Conservation (phyloP, 177 flowering plant species). For the Vitis hybrid region DNA sequence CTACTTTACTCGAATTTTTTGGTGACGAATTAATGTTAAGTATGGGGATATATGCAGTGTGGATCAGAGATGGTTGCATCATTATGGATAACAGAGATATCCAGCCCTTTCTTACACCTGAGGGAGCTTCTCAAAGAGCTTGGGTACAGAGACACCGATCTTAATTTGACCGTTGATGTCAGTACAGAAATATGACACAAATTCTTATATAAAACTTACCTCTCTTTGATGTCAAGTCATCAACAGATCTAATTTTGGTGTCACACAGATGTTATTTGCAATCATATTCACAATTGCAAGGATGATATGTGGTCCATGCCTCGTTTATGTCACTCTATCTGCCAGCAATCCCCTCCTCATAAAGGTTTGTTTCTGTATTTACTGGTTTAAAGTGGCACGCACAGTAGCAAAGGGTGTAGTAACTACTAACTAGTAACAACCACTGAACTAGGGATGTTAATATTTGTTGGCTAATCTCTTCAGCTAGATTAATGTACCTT, state of each 20-base stretch:
- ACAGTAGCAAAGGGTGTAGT: too few species aligned
- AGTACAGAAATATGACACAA: slow-evolving; percentile 3
- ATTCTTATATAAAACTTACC: slow-evolving; percentile 10
- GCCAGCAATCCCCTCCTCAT: slow-evolving; percentile 69
- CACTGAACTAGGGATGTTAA: too few species aligned
- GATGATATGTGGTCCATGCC: slow-evolving; percentile 78
- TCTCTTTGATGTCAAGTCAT: background rate
- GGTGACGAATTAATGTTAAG: background rate
- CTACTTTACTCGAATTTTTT: background rate
- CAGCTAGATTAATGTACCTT: background rate
- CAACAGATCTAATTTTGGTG: background rate
- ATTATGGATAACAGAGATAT: slow-evolving; percentile 76
- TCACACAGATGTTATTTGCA: slow-evolving; percentile 63
- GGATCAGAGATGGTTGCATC: slow-evolving; percentile 87
- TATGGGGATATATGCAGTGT: slow-evolving; percentile 41
- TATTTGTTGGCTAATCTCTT: too few species aligned
- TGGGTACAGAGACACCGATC: slow-evolving; percentile 77
- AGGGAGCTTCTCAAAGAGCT: slow-evolving; percentile 92
- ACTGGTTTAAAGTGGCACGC: too few species aligned
- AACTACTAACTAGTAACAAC: too few species aligned
- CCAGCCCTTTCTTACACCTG: slow-evolving; percentile 86
- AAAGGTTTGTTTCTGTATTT: slow-evolving; percentile 44
- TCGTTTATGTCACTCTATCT: slow-evolving; percentile 59
- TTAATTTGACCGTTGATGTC: slow-evolving; percentile 83
- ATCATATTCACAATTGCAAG: slow-evolving; percentile 68